phyloP scores from a whole-genome alignment of 768 basidiomycete genomes.

The Rhodocollybia butyracea region DNA sequence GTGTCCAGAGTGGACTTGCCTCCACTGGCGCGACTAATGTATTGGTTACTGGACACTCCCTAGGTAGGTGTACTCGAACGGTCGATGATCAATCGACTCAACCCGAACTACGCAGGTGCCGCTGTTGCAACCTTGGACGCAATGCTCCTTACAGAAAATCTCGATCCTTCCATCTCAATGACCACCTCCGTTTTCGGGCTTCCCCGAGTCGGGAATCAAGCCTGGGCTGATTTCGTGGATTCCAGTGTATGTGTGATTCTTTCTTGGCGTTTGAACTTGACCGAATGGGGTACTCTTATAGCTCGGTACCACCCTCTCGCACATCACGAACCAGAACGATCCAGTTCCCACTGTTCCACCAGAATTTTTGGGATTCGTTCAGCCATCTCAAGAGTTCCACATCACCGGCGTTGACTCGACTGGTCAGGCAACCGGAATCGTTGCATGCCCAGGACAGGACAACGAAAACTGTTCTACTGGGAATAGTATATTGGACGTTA shows the following conservation, averaged over 20 bases:
- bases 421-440: constrained; percentile 24
- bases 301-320: constrained; percentile 19
- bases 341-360: constrained; percentile 38
- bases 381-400: constrained; percentile 38
- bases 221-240: constrained; percentile 41
- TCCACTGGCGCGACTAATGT: constrained; percentile 28
- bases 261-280: neutral
- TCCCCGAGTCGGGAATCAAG: constrained; percentile 42
- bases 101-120: constrained; percentile 24
- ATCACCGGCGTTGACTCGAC: constrained; percentile 29
- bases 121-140: constrained; percentile 46
- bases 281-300: constrained; percentile 5
- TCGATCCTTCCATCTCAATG: constrained; percentile 29
- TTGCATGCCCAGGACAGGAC: constrained; percentile 37
- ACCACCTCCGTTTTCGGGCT: constrained; percentile 37
- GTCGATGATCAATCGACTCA: neutral
- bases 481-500: constrained; percentile 16
- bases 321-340: constrained; percentile 40
- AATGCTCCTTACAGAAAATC: constrained; percentile 33
- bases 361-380: constrained; percentile 31
- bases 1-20: constrained; percentile 26
- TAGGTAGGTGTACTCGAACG: constrained; percentile 24
- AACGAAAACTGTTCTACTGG: constrained; percentile 28
- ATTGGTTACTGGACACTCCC: constrained; percentile 36
- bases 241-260: constrained; percentile 18